Conservation (phyloP, 2,329 filamentous ascomycete genomes). For the Cladophialophora yegresii region DNA sequence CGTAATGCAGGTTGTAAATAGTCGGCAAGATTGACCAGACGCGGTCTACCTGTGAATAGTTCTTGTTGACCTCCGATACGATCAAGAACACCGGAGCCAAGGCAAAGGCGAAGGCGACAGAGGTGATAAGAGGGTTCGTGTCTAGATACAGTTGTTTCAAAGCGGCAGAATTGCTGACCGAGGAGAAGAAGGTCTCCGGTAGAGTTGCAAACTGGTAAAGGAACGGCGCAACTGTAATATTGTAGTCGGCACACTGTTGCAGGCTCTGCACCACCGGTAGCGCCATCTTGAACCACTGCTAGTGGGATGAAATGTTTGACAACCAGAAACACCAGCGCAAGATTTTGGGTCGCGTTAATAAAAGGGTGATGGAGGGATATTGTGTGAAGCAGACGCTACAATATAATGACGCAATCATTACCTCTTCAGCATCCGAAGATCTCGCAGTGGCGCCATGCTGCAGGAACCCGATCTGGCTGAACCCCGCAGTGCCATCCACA, state of each 20-base stretch:
- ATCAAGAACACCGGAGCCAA: conserved; percentile 73
- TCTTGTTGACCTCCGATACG: conserved; percentile 80
- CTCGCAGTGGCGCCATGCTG: conserved; percentile 3
- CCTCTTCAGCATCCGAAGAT: conserved; percentile 3
- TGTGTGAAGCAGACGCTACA: background rate
- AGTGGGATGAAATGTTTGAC: background rate
- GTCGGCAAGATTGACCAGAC: conserved; percentile 88
- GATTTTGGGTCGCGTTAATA: background rate
- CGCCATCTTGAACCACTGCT: conserved; percentile 55
- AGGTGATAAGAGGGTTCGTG: conserved; percentile 83
- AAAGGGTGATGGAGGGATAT: background rate
- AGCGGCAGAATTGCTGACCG: conserved; percentile 60
- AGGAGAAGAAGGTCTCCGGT: conserved; percentile 64
- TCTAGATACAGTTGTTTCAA: conserved; percentile 72
- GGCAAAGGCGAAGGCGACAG: conserved; percentile 69
- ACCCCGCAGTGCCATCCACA: background rate
- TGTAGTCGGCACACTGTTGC: conserved; percentile 74
- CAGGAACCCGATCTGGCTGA: background rate
- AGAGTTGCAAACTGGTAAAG: conserved; percentile 69
- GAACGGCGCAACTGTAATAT: conserved; percentile 73
- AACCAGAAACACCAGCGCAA: conserved; percentile 29
- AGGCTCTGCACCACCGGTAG: conserved; percentile 71
- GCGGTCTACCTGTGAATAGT: conserved; percentile 96
- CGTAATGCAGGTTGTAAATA: conserved; percentile 81
- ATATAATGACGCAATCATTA: background rate